These are phyloP conservation scores for Alternaria postmessia DNA, from an alignment of 2,329 filamentous ascomycete genomes.

Conservation along the genomic window DNA sequence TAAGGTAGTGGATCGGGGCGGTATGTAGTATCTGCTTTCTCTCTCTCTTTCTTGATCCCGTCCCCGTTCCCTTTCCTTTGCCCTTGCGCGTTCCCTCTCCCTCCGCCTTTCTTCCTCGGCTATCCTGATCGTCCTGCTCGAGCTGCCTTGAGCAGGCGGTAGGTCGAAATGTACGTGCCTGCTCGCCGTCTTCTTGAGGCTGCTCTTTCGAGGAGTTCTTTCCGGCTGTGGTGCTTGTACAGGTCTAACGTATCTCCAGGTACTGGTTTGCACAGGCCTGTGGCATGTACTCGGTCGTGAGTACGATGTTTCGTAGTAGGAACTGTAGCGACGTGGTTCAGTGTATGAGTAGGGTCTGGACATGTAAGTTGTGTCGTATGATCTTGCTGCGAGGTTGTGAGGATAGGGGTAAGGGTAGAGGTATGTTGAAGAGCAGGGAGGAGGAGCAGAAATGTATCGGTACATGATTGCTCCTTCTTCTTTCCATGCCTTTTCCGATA, in stretches of 20 bases:
- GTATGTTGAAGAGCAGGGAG: neutral
- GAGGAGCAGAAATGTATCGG: slow-evolving; percentile 4
- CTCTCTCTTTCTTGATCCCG: neutral
- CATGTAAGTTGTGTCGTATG: slow-evolving; percentile 10
- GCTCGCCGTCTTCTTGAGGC: slow-evolving; percentile 4
- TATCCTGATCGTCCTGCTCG: neutral
- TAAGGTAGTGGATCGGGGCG: neutral
- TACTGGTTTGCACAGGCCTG: neutral
- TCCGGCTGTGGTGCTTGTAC: neutral
- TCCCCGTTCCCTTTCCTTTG: neutral
- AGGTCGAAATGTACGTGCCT: slow-evolving; percentile 14
- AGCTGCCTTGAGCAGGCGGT: slow-evolving; percentile 1
- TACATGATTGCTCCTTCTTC: slow-evolving; percentile 12
- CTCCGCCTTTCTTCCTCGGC: neutral
- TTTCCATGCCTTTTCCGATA: neutral
- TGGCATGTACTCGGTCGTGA: neutral
- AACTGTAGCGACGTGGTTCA: slow-evolving; percentile 1
- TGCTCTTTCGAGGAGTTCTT: neutral
- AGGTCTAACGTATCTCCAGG: neutral
- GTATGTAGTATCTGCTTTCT: neutral
- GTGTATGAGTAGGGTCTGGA: neutral
- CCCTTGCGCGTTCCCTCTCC: neutral
- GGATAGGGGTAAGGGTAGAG: slow-evolving; percentile 1
- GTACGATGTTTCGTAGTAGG: slow-evolving; percentile 7
- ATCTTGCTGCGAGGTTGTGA: neutral